phyloP scores from a whole-genome alignment of 192 early-diverging fungal genomes.

The Backusella circina region DNA sequence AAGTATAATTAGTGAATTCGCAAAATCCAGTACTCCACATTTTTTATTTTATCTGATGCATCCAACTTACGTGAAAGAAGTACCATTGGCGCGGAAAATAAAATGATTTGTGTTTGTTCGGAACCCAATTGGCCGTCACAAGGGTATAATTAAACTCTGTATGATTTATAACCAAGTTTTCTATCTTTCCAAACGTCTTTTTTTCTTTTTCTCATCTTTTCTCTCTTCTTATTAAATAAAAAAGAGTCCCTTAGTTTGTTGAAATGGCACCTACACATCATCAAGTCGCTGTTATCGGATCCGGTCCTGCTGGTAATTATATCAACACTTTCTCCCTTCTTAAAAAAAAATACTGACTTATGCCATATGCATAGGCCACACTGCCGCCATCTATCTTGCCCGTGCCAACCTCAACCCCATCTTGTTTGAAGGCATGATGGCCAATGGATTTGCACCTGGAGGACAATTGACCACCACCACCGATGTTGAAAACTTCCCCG shows the following conservation, averaged over 20 bases:
- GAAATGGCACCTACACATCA: constrained; percentile 38
- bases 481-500: constrained; percentile 94
- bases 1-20: no score
- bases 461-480: constrained; percentile 91
- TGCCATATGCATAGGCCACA: constrained; percentile 57
- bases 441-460: constrained; percentile 69
- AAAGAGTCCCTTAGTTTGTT: neutral
- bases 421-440: constrained; percentile 95
- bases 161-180: neutral
- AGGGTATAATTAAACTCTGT: neutral
- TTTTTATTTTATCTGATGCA: neutral
- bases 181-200: neutral
- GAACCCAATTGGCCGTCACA: neutral
- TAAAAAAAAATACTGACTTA: neutral
- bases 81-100: neutral
- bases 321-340: neutral
- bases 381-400: constrained; percentile 92
- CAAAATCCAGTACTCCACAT: neutral
- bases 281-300: constrained; percentile 76
- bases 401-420: constrained; percentile 90
- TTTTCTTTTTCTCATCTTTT: neutral
- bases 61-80: neutral
- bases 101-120: neutral
- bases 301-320: constrained; percentile 78
- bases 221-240: neutral